A percentile compares a stretch with the other conserved stretches of the same genome.
Conservation (phyloP, 2,329 filamentous ascomycete genomes). For the Aspergillus novofumigatus region DNA sequence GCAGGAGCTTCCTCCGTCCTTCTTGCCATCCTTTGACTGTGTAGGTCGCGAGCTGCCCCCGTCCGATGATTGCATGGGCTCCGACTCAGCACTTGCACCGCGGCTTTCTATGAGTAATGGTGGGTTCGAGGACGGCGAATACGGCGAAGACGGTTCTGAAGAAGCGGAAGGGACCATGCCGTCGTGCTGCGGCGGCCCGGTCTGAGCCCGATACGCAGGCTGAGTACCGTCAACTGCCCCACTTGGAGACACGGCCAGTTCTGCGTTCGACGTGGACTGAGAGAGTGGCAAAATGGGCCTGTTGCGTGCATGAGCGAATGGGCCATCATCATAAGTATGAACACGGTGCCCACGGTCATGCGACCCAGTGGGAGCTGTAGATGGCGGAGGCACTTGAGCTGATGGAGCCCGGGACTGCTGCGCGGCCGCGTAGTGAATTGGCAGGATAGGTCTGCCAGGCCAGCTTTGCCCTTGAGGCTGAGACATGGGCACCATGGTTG, state of each 20-base stretch:
- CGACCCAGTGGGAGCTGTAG: background rate
- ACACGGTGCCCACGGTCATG: background rate
- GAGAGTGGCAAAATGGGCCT: background rate
- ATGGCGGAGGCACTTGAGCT: background rate
- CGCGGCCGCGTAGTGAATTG: background rate
- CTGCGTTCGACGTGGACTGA: background rate
- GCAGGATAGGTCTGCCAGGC: background rate
- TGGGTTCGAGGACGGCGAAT: background rate
- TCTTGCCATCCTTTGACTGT: background rate
- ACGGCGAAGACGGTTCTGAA: background rate
- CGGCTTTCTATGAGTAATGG: background rate
- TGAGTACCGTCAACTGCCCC: background rate
- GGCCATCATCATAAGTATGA: conserved; percentile 12
- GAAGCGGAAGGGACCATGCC: background rate
- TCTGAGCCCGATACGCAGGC: background rate
- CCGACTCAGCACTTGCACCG: background rate
- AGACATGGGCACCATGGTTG: background rate
- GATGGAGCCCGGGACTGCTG: background rate
- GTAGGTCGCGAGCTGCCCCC: background rate
- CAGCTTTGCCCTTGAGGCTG: background rate
- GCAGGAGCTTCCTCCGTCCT: background rate
- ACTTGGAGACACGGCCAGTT: background rate
- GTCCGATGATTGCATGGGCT: background rate
- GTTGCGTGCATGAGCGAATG: conserved; percentile 18
- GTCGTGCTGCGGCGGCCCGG: background rate